These are phyloP conservation scores for Bryum argenteum DNA, from an alignment of 225 moss, liverwort and hornwort species.

Conservation along the genomic window DNA sequence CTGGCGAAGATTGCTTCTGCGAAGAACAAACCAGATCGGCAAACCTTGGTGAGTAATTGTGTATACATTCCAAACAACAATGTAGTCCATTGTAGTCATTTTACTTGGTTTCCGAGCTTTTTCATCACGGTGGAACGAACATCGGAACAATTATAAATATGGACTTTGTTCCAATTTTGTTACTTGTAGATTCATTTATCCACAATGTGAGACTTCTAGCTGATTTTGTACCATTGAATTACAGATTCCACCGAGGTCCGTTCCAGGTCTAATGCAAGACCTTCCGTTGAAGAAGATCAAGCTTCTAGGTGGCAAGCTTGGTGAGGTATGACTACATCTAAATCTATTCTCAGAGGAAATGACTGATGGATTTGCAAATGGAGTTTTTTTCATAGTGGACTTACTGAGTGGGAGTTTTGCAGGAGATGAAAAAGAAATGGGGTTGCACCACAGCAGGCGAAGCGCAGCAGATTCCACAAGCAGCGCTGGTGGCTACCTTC, in stretches of 20 bases:
- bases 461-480: conserved; percentile 70
- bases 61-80: too few relatives aligned
- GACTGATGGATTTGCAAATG: too few relatives aligned
- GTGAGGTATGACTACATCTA: conserved; percentile 64
- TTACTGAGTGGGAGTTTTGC: conserved; percentile 29
- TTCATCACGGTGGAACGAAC: too few relatives aligned
- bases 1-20: conserved; percentile 96
- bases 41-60: conserved; percentile 67
- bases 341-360: too few relatives aligned
- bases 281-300: conserved; percentile 94
- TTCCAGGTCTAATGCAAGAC: conserved; percentile 80
- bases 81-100: too few relatives aligned
- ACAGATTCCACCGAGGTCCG: conserved; percentile 92
- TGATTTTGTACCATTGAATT: conserved; percentile 10
- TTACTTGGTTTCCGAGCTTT: too few relatives aligned
- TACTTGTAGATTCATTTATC: too few relatives aligned
- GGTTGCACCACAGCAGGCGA: conserved; percentile 91
- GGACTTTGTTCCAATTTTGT: too few relatives aligned
- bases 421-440: conserved; percentile 92
- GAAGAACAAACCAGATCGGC: conserved; percentile 95
- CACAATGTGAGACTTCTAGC: not conserved
- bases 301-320: conserved; percentile 95
- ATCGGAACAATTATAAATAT: too few relatives aligned
- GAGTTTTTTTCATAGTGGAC: not conserved
- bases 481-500: conserved; percentile 70